A percentile compares a stretch with the other conserved stretches of the same genome.
phyloP scores from a whole-genome alignment of 108 stramenopile species.

The Chaetoceros tenuissimus region DNA sequence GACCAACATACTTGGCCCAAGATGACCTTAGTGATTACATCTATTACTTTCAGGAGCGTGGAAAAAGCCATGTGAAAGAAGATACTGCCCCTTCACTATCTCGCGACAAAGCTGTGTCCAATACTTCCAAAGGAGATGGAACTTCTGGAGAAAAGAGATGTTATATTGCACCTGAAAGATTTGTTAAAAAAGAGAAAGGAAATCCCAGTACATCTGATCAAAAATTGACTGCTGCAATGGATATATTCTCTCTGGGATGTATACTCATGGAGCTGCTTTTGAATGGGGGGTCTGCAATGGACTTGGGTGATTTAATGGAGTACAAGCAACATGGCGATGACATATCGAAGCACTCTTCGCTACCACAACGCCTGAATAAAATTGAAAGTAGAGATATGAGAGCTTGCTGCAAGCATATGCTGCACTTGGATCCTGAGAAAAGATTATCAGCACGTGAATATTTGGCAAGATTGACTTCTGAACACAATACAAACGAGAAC shows the following conservation, averaged over 20 bases:
- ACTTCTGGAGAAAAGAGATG: conserved; percentile 70
- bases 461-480: conserved; percentile 48
- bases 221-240: conserved; percentile 81
- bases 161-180: conserved; percentile 95
- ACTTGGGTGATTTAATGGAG: conserved; percentile 87
- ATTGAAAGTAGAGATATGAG: conserved; percentile 72
- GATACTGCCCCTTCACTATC: not conserved
- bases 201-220: not conserved
- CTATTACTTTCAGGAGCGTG: conserved; percentile 80
- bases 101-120: not conserved
- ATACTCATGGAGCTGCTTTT: conserved; percentile 89
- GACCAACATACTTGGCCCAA: conserved; percentile 76
- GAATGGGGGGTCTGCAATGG: conserved; percentile 89
- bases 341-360: conserved; percentile 24
- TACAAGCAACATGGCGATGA: conserved; percentile 37
- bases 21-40: conserved; percentile 91
- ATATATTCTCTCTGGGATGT: conserved; percentile 96
- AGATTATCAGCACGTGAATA: conserved; percentile 66
- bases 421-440: conserved; percentile 68
- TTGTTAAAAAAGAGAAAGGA: conserved; percentile 31
- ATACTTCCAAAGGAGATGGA: conserved; percentile 2
- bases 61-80: not conserved
- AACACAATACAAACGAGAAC: conserved; percentile 5
- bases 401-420: conserved; percentile 82
- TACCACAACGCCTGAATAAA: conserved; percentile 81